These are phyloP conservation scores for Fraxinus ornus DNA, from an alignment of 305 asterid genomes.

Conservation along the genomic window DNA sequence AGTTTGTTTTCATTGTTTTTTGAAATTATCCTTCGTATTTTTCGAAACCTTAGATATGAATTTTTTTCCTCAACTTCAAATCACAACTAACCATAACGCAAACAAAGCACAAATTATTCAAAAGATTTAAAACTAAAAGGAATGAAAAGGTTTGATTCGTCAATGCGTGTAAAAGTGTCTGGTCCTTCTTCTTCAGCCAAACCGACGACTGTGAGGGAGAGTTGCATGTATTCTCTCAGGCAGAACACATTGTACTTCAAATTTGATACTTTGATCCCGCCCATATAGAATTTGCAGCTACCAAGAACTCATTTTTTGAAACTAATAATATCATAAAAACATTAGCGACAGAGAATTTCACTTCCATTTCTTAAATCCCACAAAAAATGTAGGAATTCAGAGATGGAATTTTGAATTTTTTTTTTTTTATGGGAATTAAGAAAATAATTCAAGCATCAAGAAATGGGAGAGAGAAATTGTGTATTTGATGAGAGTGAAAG, in stretches of 20 bases:
- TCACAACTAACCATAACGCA: too few species aligned
- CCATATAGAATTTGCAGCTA: conserved; percentile 40
- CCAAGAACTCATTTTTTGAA: conserved; percentile 21
- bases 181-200: too few species aligned
- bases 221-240: conserved; percentile 83
- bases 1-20: too few species aligned
- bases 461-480: not conserved
- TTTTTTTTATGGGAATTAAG: not conserved
- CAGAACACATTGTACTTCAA: conserved; percentile 86
- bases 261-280: conserved; percentile 79
- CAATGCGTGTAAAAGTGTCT: too few species aligned
- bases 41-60: too few species aligned
- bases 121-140: too few species aligned
- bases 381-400: not conserved
- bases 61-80: too few species aligned
- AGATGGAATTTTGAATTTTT: too few species aligned
- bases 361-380: conserved; percentile 37
- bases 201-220: conserved; percentile 51
- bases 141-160: too few species aligned
- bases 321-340: conserved; percentile 13
- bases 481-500: not conserved
- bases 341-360: conserved; percentile 22
- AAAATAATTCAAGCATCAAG: not conserved
- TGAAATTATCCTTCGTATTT: too few species aligned
- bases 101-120: too few species aligned